phyloP scores from a whole-genome alignment of 148 eudicot genomes.

The Bassia scoparia region DNA sequence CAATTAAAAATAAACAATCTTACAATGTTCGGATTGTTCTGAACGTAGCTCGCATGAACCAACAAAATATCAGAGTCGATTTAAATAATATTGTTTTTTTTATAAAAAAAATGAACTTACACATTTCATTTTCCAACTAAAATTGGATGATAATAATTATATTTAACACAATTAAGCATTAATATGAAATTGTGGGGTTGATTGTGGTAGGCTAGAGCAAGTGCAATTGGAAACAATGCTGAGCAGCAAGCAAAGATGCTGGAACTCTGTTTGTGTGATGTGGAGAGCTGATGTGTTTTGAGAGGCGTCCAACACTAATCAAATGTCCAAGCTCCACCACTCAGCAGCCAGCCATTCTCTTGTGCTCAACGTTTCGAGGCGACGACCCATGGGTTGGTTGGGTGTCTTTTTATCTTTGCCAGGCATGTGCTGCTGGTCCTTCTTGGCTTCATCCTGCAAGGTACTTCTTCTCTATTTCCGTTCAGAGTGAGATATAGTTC shows the following conservation, averaged over 20 bases:
- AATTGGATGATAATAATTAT: too few relatives aligned
- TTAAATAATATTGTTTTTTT: too few relatives aligned
- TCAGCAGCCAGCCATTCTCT: constrained; percentile 28
- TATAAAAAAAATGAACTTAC: too few relatives aligned
- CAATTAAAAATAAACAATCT: too few relatives aligned
- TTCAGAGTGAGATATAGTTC: too few relatives aligned
- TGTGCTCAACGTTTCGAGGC: constrained; percentile 18
- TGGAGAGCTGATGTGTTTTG: constrained; percentile 68
- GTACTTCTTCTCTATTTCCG: constrained; percentile 32
- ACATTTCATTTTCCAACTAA: too few relatives aligned
- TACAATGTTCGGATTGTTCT: too few relatives aligned
- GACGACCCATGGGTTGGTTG: constrained; percentile 58
- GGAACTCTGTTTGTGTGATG: constrained; percentile 70
- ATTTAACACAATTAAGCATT: too few relatives aligned
- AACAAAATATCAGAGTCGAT: too few relatives aligned
- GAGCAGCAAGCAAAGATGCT: constrained; percentile 66
- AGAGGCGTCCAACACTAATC: constrained; percentile 69
- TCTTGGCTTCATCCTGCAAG: constrained; percentile 84
- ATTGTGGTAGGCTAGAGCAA: constrained; percentile 52
- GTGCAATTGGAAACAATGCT: constrained; percentile 44
- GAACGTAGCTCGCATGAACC: too few relatives aligned
- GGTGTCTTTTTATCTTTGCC: constrained; percentile 60
- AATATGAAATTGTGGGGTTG: too few relatives aligned
- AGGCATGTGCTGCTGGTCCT: constrained; percentile 63
- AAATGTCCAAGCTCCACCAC: constrained; percentile 31